These are phyloP conservation scores for Beauveria rudraprayagi DNA, from an alignment of 2,329 filamentous ascomycete species.

Conservation along the genomic window DNA sequence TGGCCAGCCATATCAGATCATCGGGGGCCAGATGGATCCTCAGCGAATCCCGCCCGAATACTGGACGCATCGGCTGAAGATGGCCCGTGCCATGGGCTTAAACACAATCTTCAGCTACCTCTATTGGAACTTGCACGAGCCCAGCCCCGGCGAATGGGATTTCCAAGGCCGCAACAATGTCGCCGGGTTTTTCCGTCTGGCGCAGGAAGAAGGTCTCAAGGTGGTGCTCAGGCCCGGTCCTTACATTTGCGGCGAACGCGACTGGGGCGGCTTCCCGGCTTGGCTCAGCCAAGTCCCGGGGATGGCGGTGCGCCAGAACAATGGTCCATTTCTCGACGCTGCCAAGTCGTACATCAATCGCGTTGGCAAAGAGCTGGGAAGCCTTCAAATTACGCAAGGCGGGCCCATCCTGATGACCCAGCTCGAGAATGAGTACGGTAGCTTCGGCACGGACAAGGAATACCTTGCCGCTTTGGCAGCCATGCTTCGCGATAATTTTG, in stretches of 20 bases:
- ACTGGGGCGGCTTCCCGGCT: constrained; percentile 41
- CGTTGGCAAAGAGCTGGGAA: constrained; percentile 28
- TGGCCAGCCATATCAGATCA: constrained; percentile 32
- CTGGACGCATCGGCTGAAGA: constrained; percentile 54
- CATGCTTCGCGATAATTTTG: constrained; percentile 33
- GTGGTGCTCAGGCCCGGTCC: constrained; percentile 38
- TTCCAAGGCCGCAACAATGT: constrained; percentile 34
- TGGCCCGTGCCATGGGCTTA: constrained; percentile 77
- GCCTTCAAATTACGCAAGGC: constrained; percentile 31
- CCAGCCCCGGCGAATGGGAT: constrained; percentile 30
- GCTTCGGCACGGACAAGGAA: constrained; percentile 35
- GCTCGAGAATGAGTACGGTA: constrained; percentile 45
- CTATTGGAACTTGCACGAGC: constrained; percentile 43
- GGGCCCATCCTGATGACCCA: constrained; percentile 43
- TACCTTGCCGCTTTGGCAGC: constrained; percentile 35
- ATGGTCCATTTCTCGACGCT: constrained; percentile 30
- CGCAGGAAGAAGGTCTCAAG: constrained; percentile 34
- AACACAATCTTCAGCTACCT: constrained; percentile 52
- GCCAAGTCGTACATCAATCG: constrained; percentile 30
- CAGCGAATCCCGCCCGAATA: constrained; percentile 39
- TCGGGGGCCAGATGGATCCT: constrained; percentile 43
- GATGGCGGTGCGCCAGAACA: constrained; percentile 33
- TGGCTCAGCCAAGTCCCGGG: constrained; percentile 35
- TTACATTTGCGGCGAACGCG: constrained; percentile 40
- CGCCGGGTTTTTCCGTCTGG: constrained; percentile 34